These are phyloP conservation scores for Erigeron philadelphicus DNA, from an alignment of 140 eudicot species.

Conservation along the genomic window DNA sequence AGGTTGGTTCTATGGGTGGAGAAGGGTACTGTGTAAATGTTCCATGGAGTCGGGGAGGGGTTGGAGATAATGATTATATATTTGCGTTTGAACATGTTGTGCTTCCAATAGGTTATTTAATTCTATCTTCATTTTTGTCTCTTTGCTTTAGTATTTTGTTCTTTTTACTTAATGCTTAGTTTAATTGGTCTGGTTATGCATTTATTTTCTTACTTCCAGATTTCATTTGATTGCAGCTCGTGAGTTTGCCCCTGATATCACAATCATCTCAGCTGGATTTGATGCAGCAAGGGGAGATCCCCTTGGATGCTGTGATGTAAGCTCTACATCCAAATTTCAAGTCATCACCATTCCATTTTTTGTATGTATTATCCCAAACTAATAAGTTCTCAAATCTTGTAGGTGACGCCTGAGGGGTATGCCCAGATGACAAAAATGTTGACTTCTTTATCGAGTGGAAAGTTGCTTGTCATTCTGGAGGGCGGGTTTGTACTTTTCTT, in stretches of 20 bases:
- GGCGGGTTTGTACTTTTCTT: constrained; percentile 73
- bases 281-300: constrained; percentile 99
- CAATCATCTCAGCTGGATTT: constrained; percentile 96
- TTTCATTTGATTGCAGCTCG: constrained; percentile 49
- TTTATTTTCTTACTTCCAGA: too few species aligned
- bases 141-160: not conserved
- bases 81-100: constrained; percentile 88
- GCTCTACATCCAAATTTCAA: constrained; percentile 19
- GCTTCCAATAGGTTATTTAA: constrained; percentile 69
- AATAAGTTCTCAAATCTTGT: constrained; percentile 20
- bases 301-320: constrained; percentile 97
- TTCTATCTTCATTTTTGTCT: not conserved
- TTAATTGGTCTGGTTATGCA: too few species aligned
- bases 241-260: constrained; percentile 79
- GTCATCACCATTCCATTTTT: not conserved
- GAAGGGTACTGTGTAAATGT: constrained; percentile 95
- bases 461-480: constrained; percentile 90
- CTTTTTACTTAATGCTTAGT: too few species aligned
- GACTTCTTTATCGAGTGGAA: constrained; percentile 63
- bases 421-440: constrained; percentile 93
- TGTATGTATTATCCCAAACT: not conserved
- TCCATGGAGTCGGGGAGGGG: constrained; percentile 97
- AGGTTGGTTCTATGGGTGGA: constrained; percentile 91
- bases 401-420: constrained; percentile 93
- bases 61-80: constrained; percentile 85